Base-by-base conservation (phyloP, 1,284 basidiomycete genomes). In the Sporisorium sorghi region DNA sequence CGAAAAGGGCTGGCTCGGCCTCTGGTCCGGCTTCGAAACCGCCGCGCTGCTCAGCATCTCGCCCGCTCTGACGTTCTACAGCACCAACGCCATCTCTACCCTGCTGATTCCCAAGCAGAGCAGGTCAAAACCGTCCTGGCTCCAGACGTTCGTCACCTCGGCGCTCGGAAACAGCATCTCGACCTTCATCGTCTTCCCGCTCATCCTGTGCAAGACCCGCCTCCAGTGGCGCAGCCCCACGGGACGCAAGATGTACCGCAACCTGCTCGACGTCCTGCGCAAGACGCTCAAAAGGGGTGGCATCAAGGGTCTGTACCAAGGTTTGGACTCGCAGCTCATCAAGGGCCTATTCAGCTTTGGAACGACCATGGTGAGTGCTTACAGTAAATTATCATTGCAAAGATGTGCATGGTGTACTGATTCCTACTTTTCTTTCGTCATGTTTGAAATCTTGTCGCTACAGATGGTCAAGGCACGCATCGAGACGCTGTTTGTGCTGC, bases 141-240 rank as follows among this genome's bases (percentile, higher is more conserved):
- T 65, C 35, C 61, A 85, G 23, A 87, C 86, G 0, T 87, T 87
- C 73, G 40, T 86, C 46, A 79, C 85, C 7, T 86, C 83, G 23
- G 87, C 87, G 0, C 64, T 85, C 19, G 86, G 86, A 0, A 86
- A 86, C 62, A 85, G 85, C 2, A 69, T 86, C 26, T 86, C 84
- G 40, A 80, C 80, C 14, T 56, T 84, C 7, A 80, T 84, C 17
- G 77, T 85, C 14, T 86, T 86, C 63, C 85, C 86, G 1, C 76
- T 87, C 21, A 84, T 86, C 33, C 78, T 87, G 40, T 76, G 84
- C 61, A 86, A 87, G 80, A 85, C 85, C 4, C 78, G 86, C 5
- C 62, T 85, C 39, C 85, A 85, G 55, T 85, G 83, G 80, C 77
- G 82, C 43, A 76, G 75, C 5, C 81, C 85, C 10, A 76, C 75